Evolutionary conservation across 805 yeast genomes (phyloP), one percentile per base, ranked within the genome.

Genomic region (Wickerhamiella azyma): DNA sequence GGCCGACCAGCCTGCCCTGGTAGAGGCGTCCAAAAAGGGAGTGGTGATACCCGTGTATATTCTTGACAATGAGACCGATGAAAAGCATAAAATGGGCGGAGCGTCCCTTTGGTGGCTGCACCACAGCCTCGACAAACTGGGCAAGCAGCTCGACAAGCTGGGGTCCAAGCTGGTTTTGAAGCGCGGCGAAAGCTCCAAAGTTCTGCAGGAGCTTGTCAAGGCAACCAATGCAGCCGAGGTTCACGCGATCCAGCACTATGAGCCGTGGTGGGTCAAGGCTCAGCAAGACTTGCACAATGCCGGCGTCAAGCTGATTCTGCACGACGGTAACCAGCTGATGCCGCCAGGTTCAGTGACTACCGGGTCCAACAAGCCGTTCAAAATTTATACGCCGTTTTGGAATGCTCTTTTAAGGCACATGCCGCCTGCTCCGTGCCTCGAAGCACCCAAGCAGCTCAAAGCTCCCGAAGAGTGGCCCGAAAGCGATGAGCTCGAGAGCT

Each of bases 31-130:
- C 3, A 40, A 32, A 9, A 18, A n/a, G 21, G 33, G 37, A 13
- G 16, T 28, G n/a, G 43, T 40, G 9, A 32, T 40, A 2, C 43
- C 43, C 8, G 43, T 40, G 2, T 40, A 40, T 21, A 32, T 40
- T 19, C 37, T 40, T 28, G 43, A 40, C n/a, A 32, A 29, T n/a
- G 37, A 40, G 11, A 18, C 43, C 7, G 37, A 35, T 9, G 37
- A 26, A 10, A 18, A 29, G 13, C 37, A 32, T 11, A 28, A 14
- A 11, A 40, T 40, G 28, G 43, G 43, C 17, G 37, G 43, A 2
- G 43, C 43, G n/a, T 30, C 37, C 14, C 26, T 30, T 2, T 40
- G 43, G 43, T 40, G 43, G 43, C 37, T 40, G 8, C 43, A 40
- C 19, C 37, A 40, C 26, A 40, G 43, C 18, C 37, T 40, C 13